A percentile compares a stretch with the other conserved stretches of the same genome.
phyloP scores from a whole-genome alignment of 495 filamentous ascomycete species.

The Penicillium lagena region DNA sequence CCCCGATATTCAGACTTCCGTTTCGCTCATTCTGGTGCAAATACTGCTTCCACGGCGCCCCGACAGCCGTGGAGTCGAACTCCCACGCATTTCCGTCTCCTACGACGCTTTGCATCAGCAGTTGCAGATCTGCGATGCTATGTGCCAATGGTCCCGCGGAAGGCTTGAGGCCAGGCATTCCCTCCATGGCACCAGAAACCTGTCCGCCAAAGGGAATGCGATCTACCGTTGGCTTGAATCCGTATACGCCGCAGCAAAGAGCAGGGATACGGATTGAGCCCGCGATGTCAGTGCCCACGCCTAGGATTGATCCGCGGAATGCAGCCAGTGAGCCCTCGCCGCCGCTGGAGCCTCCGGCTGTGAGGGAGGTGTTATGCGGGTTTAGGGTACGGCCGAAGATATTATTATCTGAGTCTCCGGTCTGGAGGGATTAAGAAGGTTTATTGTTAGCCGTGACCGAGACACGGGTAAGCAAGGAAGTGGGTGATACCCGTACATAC shows the following conservation, averaged over 20 bases:
- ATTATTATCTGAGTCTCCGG: conserved; percentile 31
- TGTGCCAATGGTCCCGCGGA: conserved; percentile 49
- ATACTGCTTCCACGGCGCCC: conserved; percentile 8
- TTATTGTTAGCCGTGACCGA: background rate
- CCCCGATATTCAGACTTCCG: conserved; percentile 35
- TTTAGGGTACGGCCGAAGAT: conserved; percentile 39
- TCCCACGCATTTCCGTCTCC: conserved; percentile 41
- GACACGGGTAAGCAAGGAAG: no score
- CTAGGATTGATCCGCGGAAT: conserved; percentile 47
- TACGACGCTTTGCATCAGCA: conserved; percentile 51
- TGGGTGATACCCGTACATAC: conserved; percentile 1
- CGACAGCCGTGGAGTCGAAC: conserved; percentile 10
- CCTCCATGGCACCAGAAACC: conserved; percentile 6
- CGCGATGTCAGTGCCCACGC: conserved; percentile 58
- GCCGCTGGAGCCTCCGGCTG: conserved; percentile 49
- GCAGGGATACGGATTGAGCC: conserved; percentile 58
- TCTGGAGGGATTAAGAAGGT: conserved; percentile 14
- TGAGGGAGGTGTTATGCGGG: conserved; percentile 46
- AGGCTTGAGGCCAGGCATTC: conserved; percentile 8
- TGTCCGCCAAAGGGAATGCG: conserved; percentile 43
- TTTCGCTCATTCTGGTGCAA: background rate
- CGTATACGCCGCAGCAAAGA: conserved; percentile 54
- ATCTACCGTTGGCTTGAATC: conserved; percentile 50
- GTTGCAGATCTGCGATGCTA: conserved; percentile 45
- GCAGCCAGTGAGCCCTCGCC: conserved; percentile 55